These are phyloP conservation scores for Dictyostelium intermedium DNA, from an alignment of 78 protist genomes.

Conservation along the genomic window DNA sequence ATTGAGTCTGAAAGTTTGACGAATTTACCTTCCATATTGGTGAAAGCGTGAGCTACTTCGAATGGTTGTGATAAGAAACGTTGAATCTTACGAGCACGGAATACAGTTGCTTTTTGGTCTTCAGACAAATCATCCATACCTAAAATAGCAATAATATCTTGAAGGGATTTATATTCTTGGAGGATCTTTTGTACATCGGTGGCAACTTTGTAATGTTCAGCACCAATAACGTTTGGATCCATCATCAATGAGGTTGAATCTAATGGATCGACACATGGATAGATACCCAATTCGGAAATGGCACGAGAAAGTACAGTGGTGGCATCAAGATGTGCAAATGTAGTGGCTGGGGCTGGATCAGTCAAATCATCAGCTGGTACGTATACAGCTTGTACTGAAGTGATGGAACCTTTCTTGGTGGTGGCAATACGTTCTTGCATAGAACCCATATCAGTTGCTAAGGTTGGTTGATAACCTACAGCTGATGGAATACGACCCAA, in stretches of 20 bases:
- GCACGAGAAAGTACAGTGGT: constrained; percentile 98
- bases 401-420: constrained; percentile 98
- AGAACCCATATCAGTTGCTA: constrained; percentile 98
- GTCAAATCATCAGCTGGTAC: constrained; percentile 99
- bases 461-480: constrained; percentile 99
- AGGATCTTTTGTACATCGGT: constrained; percentile 94
- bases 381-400: constrained; percentile 99
- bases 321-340: constrained; percentile 99
- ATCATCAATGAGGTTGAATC: constrained; percentile 98
- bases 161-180: constrained; percentile 98
- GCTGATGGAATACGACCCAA: constrained; percentile 99
- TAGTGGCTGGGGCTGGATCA: constrained; percentile 99
- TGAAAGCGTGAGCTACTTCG: constrained; percentile 98
- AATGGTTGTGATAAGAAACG: constrained; percentile 99
- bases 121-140: constrained; percentile 99
- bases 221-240: constrained; percentile 96
- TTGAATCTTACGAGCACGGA: constrained; percentile 98
- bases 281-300: constrained; percentile 98
- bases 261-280: constrained; percentile 99
- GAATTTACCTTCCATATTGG: constrained; percentile 95
- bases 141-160: constrained; percentile 99
- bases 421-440: constrained; percentile 99
- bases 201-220: constrained; percentile 95
- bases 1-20: constrained; percentile 93
- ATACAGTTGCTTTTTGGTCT: constrained; percentile 97